Evolutionary conservation across 371 early-diverging fungal genomes (phyloP), one percentile per base, ranked within the genome.

Genomic region (Batrachochytrium dendrobatidis): DNA sequence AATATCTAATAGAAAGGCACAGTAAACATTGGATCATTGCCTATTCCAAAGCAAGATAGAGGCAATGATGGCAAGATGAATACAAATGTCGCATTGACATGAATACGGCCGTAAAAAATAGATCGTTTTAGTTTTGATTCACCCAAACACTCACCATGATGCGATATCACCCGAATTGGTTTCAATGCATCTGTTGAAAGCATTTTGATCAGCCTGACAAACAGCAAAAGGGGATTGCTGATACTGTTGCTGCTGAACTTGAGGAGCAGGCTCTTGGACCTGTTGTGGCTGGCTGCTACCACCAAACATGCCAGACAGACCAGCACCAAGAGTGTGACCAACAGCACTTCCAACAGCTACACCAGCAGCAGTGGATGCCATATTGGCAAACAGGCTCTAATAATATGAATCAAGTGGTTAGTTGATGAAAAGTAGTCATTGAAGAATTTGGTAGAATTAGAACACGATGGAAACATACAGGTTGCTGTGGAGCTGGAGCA

Each of bases 321-420:
- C 48, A 49, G 83, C 76, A 30, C 86, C 79, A 50, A 91, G 72
- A 58, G 90, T 92, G 58, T 75, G 55, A 79, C 84, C 89, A 80
- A 81, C 39, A 31, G 54, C 54, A 66, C 74, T 73, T 10, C 74
- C 74, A 28, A 68, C 88, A 53, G 91, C 84, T 31, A 83, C 82
- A 62, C 93, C 94, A 55, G 89, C 95, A 35, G 93, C 95, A 25
- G 92, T 93, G 20, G 91, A 75, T 22, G 92, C 93, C 89, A 91
- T 86, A 65, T 90, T 88, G 46, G 86, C 89, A 69, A 92, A 86
- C 50, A 94, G 64, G 53, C 93, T 66, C 60, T 58, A n/a, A n/a
- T n/a, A n/a, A n/a, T n/a, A n/a, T n/a, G 52, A 56, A 10, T 50
- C 10, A 49, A 17, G 10, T 10, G 54, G 57, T 10, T 56, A 55